Evolutionary conservation across 208 protist genomes (phyloP).

Genomic region (Trypanosomatidae sp.): DNA sequence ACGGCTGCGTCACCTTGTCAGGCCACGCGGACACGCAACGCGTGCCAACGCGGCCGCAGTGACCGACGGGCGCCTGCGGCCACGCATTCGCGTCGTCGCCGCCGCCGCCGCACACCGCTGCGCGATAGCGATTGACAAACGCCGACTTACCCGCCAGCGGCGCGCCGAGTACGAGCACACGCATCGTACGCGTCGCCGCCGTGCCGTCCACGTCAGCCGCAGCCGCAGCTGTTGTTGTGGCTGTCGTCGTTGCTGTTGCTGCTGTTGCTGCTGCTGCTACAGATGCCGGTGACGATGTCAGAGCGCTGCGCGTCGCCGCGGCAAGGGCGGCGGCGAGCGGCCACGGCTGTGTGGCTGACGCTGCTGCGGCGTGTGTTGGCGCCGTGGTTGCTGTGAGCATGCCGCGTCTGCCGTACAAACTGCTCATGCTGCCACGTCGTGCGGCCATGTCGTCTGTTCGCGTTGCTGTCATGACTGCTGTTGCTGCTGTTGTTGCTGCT

Average conservation of each 20-base stretch:
- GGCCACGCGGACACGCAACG: slow-evolving; percentile 56
- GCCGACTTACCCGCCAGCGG: slow-evolving; percentile 73
- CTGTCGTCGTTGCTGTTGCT: too few species aligned
- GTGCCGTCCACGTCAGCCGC: neutral
- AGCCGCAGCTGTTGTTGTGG: neutral
- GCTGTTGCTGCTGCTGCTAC: too few species aligned
- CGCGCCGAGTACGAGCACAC: slow-evolving; percentile 60
- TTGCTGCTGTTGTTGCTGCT: too few species aligned
- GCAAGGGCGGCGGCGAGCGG: neutral
- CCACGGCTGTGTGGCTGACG: neutral
- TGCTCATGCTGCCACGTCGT: too few species aligned
- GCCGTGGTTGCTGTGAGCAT: neutral
- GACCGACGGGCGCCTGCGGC: slow-evolving; percentile 59
- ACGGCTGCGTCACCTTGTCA: slow-evolving; percentile 38
- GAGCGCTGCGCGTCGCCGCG: slow-evolving; percentile 2
- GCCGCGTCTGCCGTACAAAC: too few species aligned
- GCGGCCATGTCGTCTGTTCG: too few species aligned
- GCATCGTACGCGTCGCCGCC: slow-evolving; percentile 15
- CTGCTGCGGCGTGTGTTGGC: too few species aligned
- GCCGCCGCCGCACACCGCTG: slow-evolving; percentile 30
- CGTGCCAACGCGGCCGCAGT: slow-evolving; percentile 70
- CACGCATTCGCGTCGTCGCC: too few species aligned
- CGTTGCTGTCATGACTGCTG: too few species aligned
- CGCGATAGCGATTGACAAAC: slow-evolving; percentile 64
- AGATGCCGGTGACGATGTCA: slow-evolving; percentile 6